phyloP scores from a whole-genome alignment of 306 rosid genomes.

The Trichosanthes cucumerina region DNA sequence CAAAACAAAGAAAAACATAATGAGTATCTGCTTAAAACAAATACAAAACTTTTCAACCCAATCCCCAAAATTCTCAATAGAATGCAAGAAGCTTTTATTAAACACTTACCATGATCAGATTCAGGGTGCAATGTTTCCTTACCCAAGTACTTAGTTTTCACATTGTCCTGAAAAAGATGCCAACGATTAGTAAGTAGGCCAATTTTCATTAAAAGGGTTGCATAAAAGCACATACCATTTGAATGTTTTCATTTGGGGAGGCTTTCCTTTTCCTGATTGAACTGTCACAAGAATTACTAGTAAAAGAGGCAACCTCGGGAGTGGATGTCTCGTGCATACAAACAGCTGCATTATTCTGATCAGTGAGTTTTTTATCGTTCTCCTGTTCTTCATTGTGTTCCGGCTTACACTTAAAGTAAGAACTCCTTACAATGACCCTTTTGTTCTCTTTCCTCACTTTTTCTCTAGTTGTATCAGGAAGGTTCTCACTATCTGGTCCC shows the following conservation, averaged over 20 bases:
- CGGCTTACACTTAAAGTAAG: slow-evolving; percentile 50
- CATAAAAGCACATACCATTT: slow-evolving; percentile 36
- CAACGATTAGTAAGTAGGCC: not conserved
- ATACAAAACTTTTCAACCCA: not conserved
- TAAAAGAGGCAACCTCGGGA: slow-evolving; percentile 21
- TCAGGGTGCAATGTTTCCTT: slow-evolving; percentile 20
- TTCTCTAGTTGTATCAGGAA: slow-evolving; percentile 27
- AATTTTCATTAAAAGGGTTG: slow-evolving; percentile 7
- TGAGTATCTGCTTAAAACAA: not conserved
- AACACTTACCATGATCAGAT: slow-evolving; percentile 37
- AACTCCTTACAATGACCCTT: slow-evolving; percentile 61
- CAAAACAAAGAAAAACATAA: too few relatives aligned
- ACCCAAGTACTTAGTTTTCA: slow-evolving; percentile 29
- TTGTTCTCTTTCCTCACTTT: slow-evolving; percentile 36
- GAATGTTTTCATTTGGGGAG: slow-evolving; percentile 30
- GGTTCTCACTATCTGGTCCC: slow-evolving; percentile 29
- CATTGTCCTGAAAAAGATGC: slow-evolving; percentile 43
- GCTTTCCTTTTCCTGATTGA: slow-evolving; percentile 46
- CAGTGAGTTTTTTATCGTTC: slow-evolving; percentile 16
- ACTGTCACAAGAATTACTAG: slow-evolving; percentile 21
- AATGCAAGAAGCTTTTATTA: not conserved
- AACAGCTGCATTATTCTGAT: slow-evolving; percentile 16
- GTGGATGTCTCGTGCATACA: slow-evolving; percentile 17
- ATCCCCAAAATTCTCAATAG: not conserved
- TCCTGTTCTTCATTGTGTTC: slow-evolving; percentile 25